phyloP scores from a whole-genome alignment of 495 filamentous ascomycete species.

The Parachaetomium inaequale region DNA sequence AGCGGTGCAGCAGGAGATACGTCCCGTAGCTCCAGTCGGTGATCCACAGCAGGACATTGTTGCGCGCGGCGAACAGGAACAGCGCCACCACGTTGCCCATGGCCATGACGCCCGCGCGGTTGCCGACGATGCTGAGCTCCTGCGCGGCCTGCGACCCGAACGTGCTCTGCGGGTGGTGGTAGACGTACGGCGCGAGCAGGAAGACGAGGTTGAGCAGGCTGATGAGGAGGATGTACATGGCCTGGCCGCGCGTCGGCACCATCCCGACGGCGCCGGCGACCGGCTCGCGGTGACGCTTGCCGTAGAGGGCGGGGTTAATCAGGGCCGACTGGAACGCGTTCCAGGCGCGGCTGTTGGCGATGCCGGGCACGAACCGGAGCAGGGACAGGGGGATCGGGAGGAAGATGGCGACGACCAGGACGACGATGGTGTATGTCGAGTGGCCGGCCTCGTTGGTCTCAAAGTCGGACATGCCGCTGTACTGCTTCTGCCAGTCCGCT shows the following conservation, averaged over 20 bases:
- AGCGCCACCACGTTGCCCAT: constrained; percentile 34
- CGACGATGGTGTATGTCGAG: constrained; percentile 17
- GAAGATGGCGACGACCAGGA: constrained; percentile 21
- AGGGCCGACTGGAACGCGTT: constrained; percentile 17
- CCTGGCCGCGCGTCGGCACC: constrained; percentile 36
- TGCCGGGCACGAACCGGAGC: constrained; percentile 13
- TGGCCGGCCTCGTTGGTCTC: constrained; percentile 23
- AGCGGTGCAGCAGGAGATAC: constrained; percentile 46
- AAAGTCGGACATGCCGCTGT: constrained; percentile 23
- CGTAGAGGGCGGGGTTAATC: constrained; percentile 27
- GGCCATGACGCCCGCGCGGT: constrained; percentile 40
- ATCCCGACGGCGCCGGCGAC: constrained; percentile 20
- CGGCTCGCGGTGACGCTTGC: constrained; percentile 24
- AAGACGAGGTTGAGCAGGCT: constrained; percentile 37
- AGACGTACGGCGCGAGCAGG: constrained; percentile 20
- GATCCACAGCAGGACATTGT: constrained; percentile 45
- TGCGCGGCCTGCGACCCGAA: constrained; percentile 16
- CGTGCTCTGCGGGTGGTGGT: constrained; percentile 22
- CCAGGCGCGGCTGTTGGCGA: constrained; percentile 1
- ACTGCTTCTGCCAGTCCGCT: constrained; percentile 23
- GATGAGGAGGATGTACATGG: constrained; percentile 33
- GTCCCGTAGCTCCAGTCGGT: constrained; percentile 46
- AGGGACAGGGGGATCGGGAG: constrained; percentile 21
- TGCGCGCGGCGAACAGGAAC: constrained; percentile 40
- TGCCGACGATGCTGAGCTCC: constrained; percentile 25